A percentile compares a stretch with the other conserved stretches of the same genome.
These are phyloP conservation scores for Boletellus ananas DNA, from an alignment of 768 basidiomycete genomes.

Conservation along the genomic window DNA sequence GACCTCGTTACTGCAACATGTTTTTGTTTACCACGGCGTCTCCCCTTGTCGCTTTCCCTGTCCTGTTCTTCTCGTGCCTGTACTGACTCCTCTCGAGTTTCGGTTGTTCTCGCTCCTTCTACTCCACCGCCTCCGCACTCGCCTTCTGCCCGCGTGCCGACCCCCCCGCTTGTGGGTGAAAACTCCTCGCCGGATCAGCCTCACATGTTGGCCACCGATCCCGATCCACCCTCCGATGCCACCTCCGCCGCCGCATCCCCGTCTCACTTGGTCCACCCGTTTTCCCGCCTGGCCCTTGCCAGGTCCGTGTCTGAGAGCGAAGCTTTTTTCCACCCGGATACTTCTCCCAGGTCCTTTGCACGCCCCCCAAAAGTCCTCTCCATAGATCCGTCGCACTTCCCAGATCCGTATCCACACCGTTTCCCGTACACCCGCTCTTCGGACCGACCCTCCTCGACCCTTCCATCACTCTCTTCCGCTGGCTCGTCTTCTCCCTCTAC, in stretches of 20 bases:
- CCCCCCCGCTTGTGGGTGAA: neutral
- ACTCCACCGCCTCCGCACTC: conserved; percentile 33
- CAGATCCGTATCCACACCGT: conserved; percentile 68
- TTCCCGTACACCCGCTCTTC: conserved; percentile 41
- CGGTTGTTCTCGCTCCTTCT: conserved; percentile 30
- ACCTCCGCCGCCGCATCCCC: conserved; percentile 7
- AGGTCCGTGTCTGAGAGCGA: conserved; percentile 41
- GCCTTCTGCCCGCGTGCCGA: neutral
- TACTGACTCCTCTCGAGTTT: conserved; percentile 21
- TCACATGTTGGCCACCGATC: conserved; percentile 16
- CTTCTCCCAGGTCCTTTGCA: conserved; percentile 36
- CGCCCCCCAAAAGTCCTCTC: conserved; percentile 42
- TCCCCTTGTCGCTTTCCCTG: too few relatives aligned
- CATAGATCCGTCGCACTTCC: conserved; percentile 64
- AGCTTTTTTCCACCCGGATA: conserved; percentile 35
- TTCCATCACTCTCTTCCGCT: conserved; percentile 65
- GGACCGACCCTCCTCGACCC: conserved; percentile 33
- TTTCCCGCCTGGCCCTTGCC: conserved; percentile 33
- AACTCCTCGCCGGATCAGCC: neutral
- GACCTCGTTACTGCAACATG: conserved; percentile 2
- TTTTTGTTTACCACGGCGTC: neutral
- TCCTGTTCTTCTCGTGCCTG: conserved; percentile 11
- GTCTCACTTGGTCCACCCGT: conserved; percentile 9
- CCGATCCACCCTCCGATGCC: conserved; percentile 3
- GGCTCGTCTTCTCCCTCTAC: conserved; percentile 69